phyloP scores from a whole-genome alignment of 2,329 filamentous ascomycete genomes.

The Helotiales sp. region DNA sequence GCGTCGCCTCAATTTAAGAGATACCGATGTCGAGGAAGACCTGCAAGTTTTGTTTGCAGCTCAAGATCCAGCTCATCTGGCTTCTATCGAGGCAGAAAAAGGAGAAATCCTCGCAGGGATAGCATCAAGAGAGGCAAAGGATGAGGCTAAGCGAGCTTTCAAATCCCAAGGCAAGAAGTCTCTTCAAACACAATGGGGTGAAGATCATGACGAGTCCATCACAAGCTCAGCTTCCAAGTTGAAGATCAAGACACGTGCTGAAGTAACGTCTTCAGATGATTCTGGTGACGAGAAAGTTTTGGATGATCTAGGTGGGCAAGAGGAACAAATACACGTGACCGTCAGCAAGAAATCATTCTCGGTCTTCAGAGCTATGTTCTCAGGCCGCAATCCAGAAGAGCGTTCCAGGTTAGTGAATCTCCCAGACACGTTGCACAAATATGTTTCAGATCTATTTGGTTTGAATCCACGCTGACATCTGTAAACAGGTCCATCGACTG shows the following conservation, averaged over 20 bases:
- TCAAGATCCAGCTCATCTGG: not conserved
- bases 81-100: not conserved
- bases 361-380: slow-evolving; percentile 1
- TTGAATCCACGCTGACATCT: too few species aligned
- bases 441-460: too few species aligned
- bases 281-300: too few species aligned
- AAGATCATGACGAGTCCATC: not conserved
- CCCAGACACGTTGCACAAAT: too few species aligned
- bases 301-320: not conserved
- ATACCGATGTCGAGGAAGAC: not conserved
- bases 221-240: not conserved
- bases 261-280: too few species aligned
- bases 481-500: slow-evolving; percentile 8
- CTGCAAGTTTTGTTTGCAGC: not conserved
- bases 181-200: not conserved
- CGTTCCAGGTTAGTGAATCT: not conserved
- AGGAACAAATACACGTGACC: not conserved
- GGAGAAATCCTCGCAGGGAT: not conserved
- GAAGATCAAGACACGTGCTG: slow-evolving; percentile 3
- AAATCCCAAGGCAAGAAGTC: not conserved
- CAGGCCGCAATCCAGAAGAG: not conserved
- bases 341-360: not conserved
- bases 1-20: not conserved
- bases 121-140: not conserved
- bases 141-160: not conserved